A percentile compares a stretch with the other conserved stretches of the same genome.
Evolutionary conservation across 169 alveolate genomes (phyloP).

Genomic region (Babesia bigemina): DNA sequence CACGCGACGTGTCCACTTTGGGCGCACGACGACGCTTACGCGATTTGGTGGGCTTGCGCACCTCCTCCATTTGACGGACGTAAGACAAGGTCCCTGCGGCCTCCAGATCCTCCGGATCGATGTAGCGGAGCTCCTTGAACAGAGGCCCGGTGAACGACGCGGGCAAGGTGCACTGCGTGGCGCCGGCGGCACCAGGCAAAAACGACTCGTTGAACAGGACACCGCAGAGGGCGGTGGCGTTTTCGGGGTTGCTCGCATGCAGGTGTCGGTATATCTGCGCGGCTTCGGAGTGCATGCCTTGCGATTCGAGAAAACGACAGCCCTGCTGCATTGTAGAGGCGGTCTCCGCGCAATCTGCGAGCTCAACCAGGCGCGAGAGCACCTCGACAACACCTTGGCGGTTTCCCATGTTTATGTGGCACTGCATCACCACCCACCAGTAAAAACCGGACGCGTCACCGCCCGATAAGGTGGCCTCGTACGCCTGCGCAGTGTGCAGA

Average conservation of each 20-base stretch:
- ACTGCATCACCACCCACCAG: conserved; percentile 17
- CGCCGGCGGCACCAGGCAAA: conserved; percentile 5
- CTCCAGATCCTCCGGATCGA: conserved; percentile 68
- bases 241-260: not conserved
- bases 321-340: conserved; percentile 24
- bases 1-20: conserved; percentile 23
- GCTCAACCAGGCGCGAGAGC: conserved; percentile 9
- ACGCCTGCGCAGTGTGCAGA: conserved; percentile 9
- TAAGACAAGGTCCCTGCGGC: conserved; percentile 14
- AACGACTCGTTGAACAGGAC: conserved; percentile 49
- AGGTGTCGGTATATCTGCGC: conserved; percentile 3
- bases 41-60: conserved; percentile 4
- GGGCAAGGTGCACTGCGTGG: not conserved
- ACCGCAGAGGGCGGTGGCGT: conserved; percentile 39
- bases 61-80: conserved; percentile 17
- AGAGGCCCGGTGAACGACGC: conserved; percentile 7
- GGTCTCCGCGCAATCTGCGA: not conserved
- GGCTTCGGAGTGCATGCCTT: conserved; percentile 47
- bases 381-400: conserved; percentile 13
- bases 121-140: conserved; percentile 51
- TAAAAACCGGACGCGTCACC: conserved; percentile 1
- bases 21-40: conserved; percentile 24
- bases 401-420: conserved; percentile 25
- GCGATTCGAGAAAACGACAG: conserved; percentile 57
- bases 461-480: not conserved